Base-by-base conservation (phyloP, 179 eudicot genomes). In the Carnegiea gigantea region DNA sequence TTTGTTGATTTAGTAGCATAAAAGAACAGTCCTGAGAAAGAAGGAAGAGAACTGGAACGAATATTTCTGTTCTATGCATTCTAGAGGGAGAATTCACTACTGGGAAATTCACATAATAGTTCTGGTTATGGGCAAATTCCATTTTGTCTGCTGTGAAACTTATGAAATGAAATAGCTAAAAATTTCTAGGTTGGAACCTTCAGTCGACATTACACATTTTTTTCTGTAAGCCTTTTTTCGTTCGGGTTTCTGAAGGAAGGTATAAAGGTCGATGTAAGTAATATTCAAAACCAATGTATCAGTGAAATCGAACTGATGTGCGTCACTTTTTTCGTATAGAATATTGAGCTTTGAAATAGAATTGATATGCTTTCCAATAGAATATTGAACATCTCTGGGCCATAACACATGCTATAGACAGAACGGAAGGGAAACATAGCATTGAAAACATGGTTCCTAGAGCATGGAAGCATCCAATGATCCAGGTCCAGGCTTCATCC, bases 21-120 rank as follows among this genome's bases (percentile, higher is more conserved):
- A 33, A 30, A 75, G 33, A 38, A 24, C 43, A 3, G 5, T 36
- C 18, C 1, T 30, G 43, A 51, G 78, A 75, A 49, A 75, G 78
- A 51, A 28, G 78, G 78, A 75, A 53, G 78, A 75, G 78, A 75
- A 15, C 78, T 51, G 78, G 26, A 75, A 26, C 6, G 33, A 30
- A 11, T 28, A 59, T 43, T 75, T 28, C 62, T 76, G 20, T 33
- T 57, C 62, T n/a, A 28, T 49, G 62, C 77, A 75, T 75, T 75
- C 77, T 48, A 7, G 48, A 18, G 59, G 53, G 30, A 15, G 44
- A 73, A 43, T 73, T 23, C 76, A 26, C 44, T 40, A 40, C 3
- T 40, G 9, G 44, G 44, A 40, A 40, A 5, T n/a, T 23, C 17
- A 49, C 30, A 48, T 62, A 75, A 49, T 38, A 75, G 60, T 24